Percentiles rank a stretch among this genome's conserved stretches.
phyloP scores from a whole-genome alignment of 306 rosid species.

The Vicia sativa region DNA sequence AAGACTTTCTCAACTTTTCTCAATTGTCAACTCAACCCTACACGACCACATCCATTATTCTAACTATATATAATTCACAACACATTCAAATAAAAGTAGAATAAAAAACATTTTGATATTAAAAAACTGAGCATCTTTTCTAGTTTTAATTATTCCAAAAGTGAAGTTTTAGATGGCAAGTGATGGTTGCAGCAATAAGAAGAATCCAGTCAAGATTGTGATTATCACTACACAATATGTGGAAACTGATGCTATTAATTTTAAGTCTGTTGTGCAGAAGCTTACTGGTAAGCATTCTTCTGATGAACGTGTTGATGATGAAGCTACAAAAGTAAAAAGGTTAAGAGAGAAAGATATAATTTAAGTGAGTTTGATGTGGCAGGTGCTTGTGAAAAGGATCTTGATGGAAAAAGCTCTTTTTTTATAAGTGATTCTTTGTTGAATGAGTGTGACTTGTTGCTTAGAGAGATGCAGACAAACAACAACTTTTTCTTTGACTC shows the following conservation, averaged over 20 bases:
- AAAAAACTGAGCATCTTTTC: neutral
- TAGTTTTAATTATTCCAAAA: neutral
- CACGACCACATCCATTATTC: neutral
- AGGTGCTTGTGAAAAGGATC: neutral
- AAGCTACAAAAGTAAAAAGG: neutral
- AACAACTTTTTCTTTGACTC: conserved; percentile 38
- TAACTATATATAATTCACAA: neutral
- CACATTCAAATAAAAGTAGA: neutral
- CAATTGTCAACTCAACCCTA: neutral
- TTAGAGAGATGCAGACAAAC: conserved; percentile 58
- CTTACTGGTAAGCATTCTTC: conserved; percentile 68
- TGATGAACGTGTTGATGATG: neutral
- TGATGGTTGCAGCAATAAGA: neutral
- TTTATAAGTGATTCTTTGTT: conserved; percentile 59
- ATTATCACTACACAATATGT: conserved; percentile 73
- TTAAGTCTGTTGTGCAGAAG: conserved; percentile 75
- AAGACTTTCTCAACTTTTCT: neutral
- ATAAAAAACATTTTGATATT: neutral
- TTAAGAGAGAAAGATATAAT: neutral
- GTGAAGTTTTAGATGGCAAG: neutral
- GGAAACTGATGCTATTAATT: conserved; percentile 69
- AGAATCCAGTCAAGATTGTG: conserved; percentile 55
- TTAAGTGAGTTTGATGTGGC: neutral
- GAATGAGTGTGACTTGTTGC: conserved; percentile 62
- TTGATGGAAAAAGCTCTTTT: conserved; percentile 21